phyloP scores from a whole-genome alignment of 73 alveolate genomes.

The Paramecium bursaria region DNA sequence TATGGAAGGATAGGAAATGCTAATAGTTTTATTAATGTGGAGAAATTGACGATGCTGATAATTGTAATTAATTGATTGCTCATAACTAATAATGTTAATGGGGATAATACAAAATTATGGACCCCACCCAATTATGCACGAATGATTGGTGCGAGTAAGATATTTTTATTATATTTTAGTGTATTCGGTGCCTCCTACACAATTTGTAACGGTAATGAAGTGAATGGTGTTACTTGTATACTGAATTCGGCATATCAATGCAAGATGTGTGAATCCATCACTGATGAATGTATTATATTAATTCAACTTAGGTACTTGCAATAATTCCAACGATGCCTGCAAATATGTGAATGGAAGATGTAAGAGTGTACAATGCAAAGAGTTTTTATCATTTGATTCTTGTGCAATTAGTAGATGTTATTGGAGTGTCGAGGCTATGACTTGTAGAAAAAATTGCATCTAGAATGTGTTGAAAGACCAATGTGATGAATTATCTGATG shows the following conservation, averaged over 20 bases:
- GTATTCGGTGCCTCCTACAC: constrained; percentile 15
- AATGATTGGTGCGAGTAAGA: not conserved
- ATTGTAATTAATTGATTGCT: not conserved
- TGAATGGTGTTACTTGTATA: constrained; percentile 9
- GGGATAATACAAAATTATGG: not conserved
- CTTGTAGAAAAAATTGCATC: not conserved
- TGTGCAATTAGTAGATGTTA: not conserved
- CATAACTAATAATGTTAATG: not conserved
- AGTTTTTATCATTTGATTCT: not conserved
- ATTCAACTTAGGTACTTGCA: no score
- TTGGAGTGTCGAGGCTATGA: not conserved
- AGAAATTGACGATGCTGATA: not conserved
- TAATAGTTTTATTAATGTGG: not conserved
- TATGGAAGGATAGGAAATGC: not conserved
- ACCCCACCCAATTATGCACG: not conserved
- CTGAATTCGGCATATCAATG: not conserved
- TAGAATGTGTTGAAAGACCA: not conserved
- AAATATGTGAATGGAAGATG: not conserved
- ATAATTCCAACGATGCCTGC: not conserved
- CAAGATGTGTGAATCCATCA: not conserved
- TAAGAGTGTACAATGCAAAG: not conserved
- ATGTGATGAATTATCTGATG: not conserved
- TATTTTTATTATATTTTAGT: no score
- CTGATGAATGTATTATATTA: constrained; percentile 7
- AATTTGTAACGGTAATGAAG: constrained; percentile 28